Conservation (phyloP, 768 basidiomycete species). For the Lactifluus volemus region DNA sequence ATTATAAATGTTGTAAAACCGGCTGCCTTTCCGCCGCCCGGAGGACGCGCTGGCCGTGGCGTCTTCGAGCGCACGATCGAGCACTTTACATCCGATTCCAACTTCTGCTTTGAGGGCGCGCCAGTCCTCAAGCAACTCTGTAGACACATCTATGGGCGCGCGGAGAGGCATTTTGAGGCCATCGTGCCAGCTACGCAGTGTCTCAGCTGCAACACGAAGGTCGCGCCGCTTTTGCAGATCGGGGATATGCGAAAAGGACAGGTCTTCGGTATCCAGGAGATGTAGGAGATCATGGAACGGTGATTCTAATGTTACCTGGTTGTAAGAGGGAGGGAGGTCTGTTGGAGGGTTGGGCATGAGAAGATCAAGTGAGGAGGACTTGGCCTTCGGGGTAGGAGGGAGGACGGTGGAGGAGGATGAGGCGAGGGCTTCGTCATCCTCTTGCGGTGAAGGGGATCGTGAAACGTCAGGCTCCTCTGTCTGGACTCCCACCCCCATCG, state of each 20-base stretch:
- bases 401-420: constrained; percentile 69
- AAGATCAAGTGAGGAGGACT: constrained; percentile 12
- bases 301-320: constrained; percentile 38
- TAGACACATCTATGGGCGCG: constrained; percentile 42
- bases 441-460: constrained; percentile 38
- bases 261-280: constrained; percentile 13
- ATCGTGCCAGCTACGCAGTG: constrained; percentile 63
- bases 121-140: constrained; percentile 69
- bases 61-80: constrained; percentile 57
- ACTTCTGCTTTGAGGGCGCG: constrained; percentile 69
- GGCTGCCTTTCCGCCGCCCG: constrained; percentile 29
- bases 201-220: constrained; percentile 45
- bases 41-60: neutral
- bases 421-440: constrained; percentile 46
- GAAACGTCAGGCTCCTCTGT: constrained; percentile 42
- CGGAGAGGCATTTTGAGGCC: constrained; percentile 42
- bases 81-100: constrained; percentile 66
- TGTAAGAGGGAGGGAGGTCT: constrained; percentile 71
- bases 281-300: constrained; percentile 22
- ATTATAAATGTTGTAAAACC: constrained; percentile 85
- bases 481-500: constrained; percentile 53
- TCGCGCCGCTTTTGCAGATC: constrained; percentile 25
- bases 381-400: constrained; percentile 59
- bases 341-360: constrained; percentile 17
- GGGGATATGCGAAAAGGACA: constrained; percentile 16